Conservation (phyloP, 2,329 filamentous ascomycete genomes). For the Penicillium aurantiogriseum region DNA sequence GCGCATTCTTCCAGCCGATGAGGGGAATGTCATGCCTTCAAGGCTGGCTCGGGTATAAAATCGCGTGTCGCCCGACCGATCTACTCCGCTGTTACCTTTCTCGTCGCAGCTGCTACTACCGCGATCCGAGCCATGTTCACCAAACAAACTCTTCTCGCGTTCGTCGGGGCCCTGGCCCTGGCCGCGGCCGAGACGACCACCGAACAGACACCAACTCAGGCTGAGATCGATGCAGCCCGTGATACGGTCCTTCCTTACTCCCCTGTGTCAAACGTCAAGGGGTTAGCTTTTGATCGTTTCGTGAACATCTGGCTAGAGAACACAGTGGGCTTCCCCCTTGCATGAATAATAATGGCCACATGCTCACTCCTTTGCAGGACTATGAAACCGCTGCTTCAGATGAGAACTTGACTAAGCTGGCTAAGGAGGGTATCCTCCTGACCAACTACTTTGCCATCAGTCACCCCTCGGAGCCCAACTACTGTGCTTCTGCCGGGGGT, state of each 20-base stretch:
- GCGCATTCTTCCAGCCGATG: not conserved
- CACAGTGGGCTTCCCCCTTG: slow-evolving; percentile 50
- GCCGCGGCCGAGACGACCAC: slow-evolving; percentile 29
- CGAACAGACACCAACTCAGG: slow-evolving; percentile 26
- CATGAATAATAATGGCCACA: slow-evolving; percentile 39
- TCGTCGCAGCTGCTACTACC: not conserved
- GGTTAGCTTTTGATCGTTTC: slow-evolving; percentile 70
- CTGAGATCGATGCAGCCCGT: slow-evolving; percentile 32
- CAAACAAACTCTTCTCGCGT: slow-evolving; percentile 52
- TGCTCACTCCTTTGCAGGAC: slow-evolving; percentile 41
- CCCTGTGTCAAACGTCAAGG: slow-evolving; percentile 64
- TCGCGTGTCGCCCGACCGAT: slow-evolving; percentile 11
- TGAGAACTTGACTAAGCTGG: slow-evolving; percentile 36
- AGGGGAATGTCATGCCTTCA: not conserved
- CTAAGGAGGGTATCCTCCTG: slow-evolving; percentile 58
- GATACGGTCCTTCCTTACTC: slow-evolving; percentile 62
- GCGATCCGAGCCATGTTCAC: slow-evolving; percentile 39
- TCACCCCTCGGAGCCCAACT: slow-evolving; percentile 75
- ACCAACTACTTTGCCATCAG: slow-evolving; percentile 62
- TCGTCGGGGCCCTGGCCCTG: slow-evolving; percentile 25
- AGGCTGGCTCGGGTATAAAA: slow-evolving; percentile 19
- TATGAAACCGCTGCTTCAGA: slow-evolving; percentile 65
- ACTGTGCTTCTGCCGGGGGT: slow-evolving; percentile 65
- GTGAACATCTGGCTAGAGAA: slow-evolving; percentile 77
- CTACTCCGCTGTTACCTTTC: slow-evolving; percentile 6